Evolutionary conservation across 495 filamentous ascomycete species (phyloP).

Genomic region (Lasiosphaeris hirsuta): DNA sequence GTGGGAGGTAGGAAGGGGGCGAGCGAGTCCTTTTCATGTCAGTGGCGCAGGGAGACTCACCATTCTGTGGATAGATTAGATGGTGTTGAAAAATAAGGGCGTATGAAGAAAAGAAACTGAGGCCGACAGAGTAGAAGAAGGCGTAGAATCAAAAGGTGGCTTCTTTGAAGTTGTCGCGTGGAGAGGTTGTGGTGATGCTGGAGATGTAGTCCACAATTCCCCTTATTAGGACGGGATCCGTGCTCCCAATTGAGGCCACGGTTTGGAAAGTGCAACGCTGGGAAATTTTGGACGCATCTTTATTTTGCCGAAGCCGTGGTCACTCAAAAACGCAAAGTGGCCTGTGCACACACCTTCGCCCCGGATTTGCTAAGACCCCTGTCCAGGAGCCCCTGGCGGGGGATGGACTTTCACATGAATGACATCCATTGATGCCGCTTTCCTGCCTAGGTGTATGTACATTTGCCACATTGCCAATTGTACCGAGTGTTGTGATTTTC

Average conservation of each 20-base stretch:
- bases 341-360: neutral
- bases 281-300: slow-evolving; percentile 20
- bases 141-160: neutral
- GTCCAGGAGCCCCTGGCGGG: neutral
- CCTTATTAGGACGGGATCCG: slow-evolving; percentile 28
- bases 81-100: neutral
- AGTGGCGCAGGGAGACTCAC: slow-evolving; percentile 3
- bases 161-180: slow-evolving; percentile 14
- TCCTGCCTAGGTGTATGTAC: too few species aligned
- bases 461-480: too few species aligned
- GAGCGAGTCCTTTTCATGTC: neutral
- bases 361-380: slow-evolving; percentile 1
- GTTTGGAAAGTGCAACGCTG: slow-evolving; percentile 25
- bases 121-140: neutral
- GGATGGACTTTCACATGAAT: neutral
- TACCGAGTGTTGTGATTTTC: too few species aligned
- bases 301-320: slow-evolving; percentile 14
- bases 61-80: slow-evolving; percentile 1
- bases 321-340: neutral
- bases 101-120: neutral
- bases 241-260: slow-evolving; percentile 38
- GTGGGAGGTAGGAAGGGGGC: neutral
- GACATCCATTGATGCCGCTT: neutral
- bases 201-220: slow-evolving; percentile 18
- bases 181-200: slow-evolving; percentile 11